Base-by-base conservation (phyloP, 805 yeast species). In the Sugiyamaella mastotermitis region DNA sequence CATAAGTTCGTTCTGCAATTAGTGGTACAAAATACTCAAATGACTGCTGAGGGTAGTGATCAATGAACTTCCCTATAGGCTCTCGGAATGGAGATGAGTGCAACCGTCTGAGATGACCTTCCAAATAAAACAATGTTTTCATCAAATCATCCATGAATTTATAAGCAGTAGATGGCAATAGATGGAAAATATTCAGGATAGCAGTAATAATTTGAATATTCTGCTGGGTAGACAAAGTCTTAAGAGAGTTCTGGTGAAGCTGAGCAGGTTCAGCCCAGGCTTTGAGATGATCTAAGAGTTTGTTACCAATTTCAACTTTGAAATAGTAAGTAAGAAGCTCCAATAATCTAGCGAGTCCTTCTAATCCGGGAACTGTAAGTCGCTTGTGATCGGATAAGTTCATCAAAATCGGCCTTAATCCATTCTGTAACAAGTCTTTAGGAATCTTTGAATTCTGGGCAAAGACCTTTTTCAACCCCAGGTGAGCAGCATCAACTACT, bases 251-350 rank as follows among this genome's bases (percentile, higher is more conserved):
- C 46, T 78, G 76, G 40, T 86, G 78, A 27, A 94, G 60, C 1
- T 83, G 74, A 20, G 75, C 74, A 2, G 92, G 85, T 51, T 84
- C 88, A 0, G 97, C 94, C 95, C 96, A 88, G 0, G 97, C 95
- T 74, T 80, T 82, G 47, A 92, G 67, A 60, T 92, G 98, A 55
- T 92, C 97, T 22, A 94, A 69, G 36, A 92, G 64, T 52, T 92
- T 92, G 35, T 87, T 74, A 22, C 99, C 99, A 48, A 92, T 90
- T 58, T 92, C 99, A 14, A 94, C 97, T 57, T 94, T 83, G 69
- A 92, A 92, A 53, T 92, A 90, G 3, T 94, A 85, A 24, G 90
- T 87, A 48, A 92, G 66, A 16, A 94, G 66, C 53, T 90, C 96
- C 29, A 92, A 67, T 22, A 92, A 67, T 31, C 94, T 68, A 0